phyloP scores from a whole-genome alignment of 1,284 basidiomycete genomes.

The Mycena sp. region DNA sequence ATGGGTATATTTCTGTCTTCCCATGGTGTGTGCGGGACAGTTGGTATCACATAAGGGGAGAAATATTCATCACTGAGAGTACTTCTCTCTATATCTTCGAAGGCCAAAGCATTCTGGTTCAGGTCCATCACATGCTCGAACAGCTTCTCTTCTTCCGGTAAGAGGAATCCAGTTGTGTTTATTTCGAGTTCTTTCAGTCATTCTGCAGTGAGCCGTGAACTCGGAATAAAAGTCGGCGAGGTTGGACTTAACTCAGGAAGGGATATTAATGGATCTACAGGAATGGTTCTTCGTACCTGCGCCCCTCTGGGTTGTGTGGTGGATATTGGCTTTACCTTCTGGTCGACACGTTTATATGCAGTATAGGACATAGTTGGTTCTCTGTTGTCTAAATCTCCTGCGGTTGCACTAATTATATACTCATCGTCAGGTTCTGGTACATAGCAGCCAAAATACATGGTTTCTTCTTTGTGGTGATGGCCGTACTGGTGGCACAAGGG shows the following conservation, averaged over 20 bases:
- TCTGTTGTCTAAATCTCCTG: no score
- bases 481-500: no score
- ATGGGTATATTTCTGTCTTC: slow-evolving; percentile 48
- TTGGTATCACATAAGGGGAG: slow-evolving; percentile 44
- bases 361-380: not conserved
- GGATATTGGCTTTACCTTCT: slow-evolving; percentile 20
- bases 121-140: slow-evolving; percentile 39
- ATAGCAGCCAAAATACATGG: no score
- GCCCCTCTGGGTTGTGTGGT: slow-evolving; percentile 17
- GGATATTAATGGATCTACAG: slow-evolving; percentile 15
- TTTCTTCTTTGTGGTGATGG: no score
- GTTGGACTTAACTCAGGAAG: not conserved
- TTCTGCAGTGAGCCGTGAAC: slow-evolving; percentile 1
- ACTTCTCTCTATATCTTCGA: slow-evolving; percentile 45
- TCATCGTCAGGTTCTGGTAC: no score
- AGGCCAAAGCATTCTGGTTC: slow-evolving; percentile 44
- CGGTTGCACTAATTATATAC: no score
- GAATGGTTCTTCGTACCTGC: not conserved
- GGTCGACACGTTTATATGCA: slow-evolving; percentile 23
- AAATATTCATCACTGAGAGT: slow-evolving; percentile 48
- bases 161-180: slow-evolving; percentile 38
- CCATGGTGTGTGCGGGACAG: slow-evolving; percentile 48
- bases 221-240: slow-evolving; percentile 19
- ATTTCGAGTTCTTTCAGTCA: slow-evolving; percentile 24
- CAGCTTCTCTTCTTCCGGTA: slow-evolving; percentile 43